phyloP scores from a whole-genome alignment of 2,329 filamentous ascomycete genomes.

The Leptographium galeiforme region DNA sequence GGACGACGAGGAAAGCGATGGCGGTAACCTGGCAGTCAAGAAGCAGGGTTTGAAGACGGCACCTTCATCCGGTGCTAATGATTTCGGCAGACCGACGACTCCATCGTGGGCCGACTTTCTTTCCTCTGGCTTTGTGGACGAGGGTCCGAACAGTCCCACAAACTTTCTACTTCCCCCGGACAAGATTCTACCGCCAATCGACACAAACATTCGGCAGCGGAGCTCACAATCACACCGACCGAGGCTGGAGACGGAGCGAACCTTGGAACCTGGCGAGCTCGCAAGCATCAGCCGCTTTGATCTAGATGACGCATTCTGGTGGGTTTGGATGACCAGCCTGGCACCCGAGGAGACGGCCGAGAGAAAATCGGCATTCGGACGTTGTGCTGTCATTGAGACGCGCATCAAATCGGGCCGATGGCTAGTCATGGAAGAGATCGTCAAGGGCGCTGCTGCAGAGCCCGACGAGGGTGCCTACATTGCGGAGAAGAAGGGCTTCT shows the following conservation, averaged over 20 bases:
- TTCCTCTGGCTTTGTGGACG: conserved; percentile 80
- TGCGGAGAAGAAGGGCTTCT: conserved; percentile 89
- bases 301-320: conserved; percentile 95
- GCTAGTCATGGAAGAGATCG: conserved; percentile 92
- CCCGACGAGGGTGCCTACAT: conserved; percentile 79
- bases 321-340: conserved; percentile 98
- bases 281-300: conserved; percentile 80
- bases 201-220: conserved; percentile 54
- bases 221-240: conserved; percentile 78
- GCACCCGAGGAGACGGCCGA: conserved; percentile 76
- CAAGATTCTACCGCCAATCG: conserved; percentile 78
- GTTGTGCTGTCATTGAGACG: conserved; percentile 87
- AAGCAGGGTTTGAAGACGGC: conserved; percentile 41
- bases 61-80: conserved; percentile 52
- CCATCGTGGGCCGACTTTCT: conserved; percentile 98
- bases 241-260: conserved; percentile 51
- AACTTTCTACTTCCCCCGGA: conserved; percentile 79
- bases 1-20: conserved; percentile 51
- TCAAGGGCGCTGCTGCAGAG: conserved; percentile 81
- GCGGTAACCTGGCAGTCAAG: conserved; percentile 21
- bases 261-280: conserved; percentile 80
- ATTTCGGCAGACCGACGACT: conserved; percentile 72
- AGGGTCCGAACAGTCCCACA: conserved; percentile 45
- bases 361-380: conserved; percentile 84
- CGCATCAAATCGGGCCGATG: conserved; percentile 68